phyloP scores from a whole-genome alignment of 2,329 filamentous ascomycete species.

The Aspergillus oerlinghausenensis region DNA sequence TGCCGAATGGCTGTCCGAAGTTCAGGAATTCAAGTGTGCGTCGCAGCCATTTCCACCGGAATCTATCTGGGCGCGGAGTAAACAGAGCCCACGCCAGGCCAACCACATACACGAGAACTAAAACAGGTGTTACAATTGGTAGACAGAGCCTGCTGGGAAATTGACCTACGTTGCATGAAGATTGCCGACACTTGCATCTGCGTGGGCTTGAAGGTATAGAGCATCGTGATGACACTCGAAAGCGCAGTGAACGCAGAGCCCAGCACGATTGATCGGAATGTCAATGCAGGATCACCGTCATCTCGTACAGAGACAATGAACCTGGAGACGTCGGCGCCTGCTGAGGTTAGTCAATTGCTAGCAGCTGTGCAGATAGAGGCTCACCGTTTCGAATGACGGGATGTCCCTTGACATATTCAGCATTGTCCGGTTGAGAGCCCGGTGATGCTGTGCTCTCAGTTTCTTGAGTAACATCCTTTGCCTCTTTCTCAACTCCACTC shows the following conservation, averaged over 20 bases:
- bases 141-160: neutral
- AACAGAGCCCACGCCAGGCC: slow-evolving; percentile 14
- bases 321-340: slow-evolving; percentile 17
- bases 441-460: neutral
- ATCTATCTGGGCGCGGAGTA: slow-evolving; percentile 13
- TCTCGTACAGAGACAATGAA: slow-evolving; percentile 16
- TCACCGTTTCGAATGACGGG: slow-evolving; percentile 17
- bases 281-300: slow-evolving; percentile 17
- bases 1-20: slow-evolving; percentile 16
- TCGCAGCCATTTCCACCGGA: slow-evolving; percentile 12
- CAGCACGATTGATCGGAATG: slow-evolving; percentile 17
- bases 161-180: slow-evolving; percentile 16
- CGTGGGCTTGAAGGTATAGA: slow-evolving; percentile 18
- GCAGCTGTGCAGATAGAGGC: neutral
- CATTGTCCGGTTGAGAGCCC: neutral
- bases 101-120: slow-evolving; percentile 16
- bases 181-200: slow-evolving; percentile 14
- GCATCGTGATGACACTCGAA: slow-evolving; percentile 22
- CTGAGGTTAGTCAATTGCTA: neutral
- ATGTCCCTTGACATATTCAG: slow-evolving; percentile 16
- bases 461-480: neutral
- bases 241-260: slow-evolving; percentile 17
- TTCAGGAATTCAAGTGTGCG: slow-evolving; percentile 16
- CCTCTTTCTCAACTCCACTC: neutral
- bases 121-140: neutral